phyloP scores from a whole-genome alignment of 2,329 filamentous ascomycete species.

The Fusarium sp. region DNA sequence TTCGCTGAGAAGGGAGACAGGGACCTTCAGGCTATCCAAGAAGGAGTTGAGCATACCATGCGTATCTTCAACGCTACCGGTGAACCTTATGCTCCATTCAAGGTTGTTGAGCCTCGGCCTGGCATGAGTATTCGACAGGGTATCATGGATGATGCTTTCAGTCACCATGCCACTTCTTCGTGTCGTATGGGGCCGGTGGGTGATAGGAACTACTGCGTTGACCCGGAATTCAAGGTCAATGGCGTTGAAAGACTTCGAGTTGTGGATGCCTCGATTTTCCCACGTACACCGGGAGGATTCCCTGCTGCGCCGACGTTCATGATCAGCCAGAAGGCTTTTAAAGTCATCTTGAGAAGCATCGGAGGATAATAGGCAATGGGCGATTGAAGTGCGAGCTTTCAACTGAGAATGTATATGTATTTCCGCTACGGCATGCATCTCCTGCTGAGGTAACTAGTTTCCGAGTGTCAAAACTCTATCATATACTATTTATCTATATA shows the following conservation, averaged over 20 bases:
- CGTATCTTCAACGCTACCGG: slow-evolving; percentile 45
- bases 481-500: background rate
- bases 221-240: slow-evolving; percentile 66
- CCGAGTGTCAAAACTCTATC: too few relatives aligned
- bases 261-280: slow-evolving; percentile 70
- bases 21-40: slow-evolving; percentile 19
- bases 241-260: slow-evolving; percentile 66
- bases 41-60: slow-evolving; percentile 34
- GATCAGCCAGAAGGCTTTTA: slow-evolving; percentile 31
- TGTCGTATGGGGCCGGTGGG: slow-evolving; percentile 65
- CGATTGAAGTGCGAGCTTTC: too few relatives aligned
- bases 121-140: slow-evolving; percentile 59
- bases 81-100: slow-evolving; percentile 38
- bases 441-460: too few relatives aligned
- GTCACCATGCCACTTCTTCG: slow-evolving; percentile 68
- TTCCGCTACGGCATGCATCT: too few relatives aligned
- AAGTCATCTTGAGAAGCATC: background rate
- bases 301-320: slow-evolving; percentile 31
- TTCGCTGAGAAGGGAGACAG: slow-evolving; percentile 53
- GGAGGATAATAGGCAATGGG: fast-evolving
- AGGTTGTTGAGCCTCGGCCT: slow-evolving; percentile 49
- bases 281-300: slow-evolving; percentile 43
- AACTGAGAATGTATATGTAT: too few relatives aligned
- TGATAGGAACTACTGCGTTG: slow-evolving; percentile 65
- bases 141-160: slow-evolving; percentile 63